A percentile compares a stretch with the other conserved stretches of the same genome.
Evolutionary conservation across 352 stramenopile species (phyloP).

Genomic region (Globisporangium lucens): DNA sequence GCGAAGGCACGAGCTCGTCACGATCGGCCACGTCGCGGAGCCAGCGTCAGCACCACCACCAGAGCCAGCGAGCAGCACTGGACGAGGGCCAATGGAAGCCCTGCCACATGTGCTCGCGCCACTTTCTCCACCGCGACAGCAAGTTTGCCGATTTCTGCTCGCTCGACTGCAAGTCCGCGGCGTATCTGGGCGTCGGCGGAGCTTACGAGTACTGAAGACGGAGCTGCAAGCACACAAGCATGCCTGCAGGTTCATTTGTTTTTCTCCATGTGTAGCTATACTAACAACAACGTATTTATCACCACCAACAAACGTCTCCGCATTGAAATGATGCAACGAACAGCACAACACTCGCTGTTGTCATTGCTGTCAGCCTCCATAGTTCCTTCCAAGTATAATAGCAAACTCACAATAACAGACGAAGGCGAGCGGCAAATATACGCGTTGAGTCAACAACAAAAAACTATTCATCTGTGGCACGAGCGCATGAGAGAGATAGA

Average conservation of each 20-base stretch:
- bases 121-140: conserved; percentile 28
- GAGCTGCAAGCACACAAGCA: not conserved
- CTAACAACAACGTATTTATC: not conserved
- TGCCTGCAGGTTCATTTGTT: not conserved
- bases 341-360: not conserved
- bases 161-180: conserved; percentile 41
- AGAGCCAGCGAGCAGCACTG: conserved; percentile 10
- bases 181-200: conserved; percentile 22
- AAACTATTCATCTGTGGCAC: not conserved
- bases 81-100: conserved; percentile 22
- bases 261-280: not conserved
- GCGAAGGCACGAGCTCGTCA: not conserved
- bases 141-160: conserved; percentile 34
- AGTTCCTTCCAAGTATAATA: not conserved
- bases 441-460: not conserved
- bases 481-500: not conserved
- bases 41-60: conserved; percentile 8
- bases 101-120: conserved; percentile 37
- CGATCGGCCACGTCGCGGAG: not conserved
- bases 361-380: not conserved
- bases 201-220: not conserved
- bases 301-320: not conserved
- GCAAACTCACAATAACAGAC: not conserved
- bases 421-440: not conserved
- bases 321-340: not conserved